These are phyloP conservation scores for Scorias spongiosa DNA, from an alignment of 2,329 filamentous ascomycete species.

Conservation along the genomic window DNA sequence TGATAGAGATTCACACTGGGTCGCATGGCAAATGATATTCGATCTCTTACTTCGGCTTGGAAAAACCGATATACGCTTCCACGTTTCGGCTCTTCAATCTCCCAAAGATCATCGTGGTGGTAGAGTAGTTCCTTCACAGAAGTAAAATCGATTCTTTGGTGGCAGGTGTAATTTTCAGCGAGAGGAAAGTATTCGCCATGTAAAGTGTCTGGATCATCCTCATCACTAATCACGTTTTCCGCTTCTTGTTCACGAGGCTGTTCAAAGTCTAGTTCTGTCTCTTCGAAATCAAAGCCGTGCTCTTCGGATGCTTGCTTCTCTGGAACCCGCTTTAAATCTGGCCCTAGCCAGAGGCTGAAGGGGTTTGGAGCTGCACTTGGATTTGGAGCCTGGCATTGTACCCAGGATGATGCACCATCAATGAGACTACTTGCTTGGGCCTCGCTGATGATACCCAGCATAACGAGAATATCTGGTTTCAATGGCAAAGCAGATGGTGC, in stretches of 20 bases:
- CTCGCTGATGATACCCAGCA: slow-evolving; percentile 43
- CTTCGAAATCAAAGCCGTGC: slow-evolving; percentile 40
- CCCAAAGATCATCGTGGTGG: slow-evolving; percentile 41
- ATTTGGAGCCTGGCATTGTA: slow-evolving; percentile 11
- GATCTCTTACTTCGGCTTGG: slow-evolving; percentile 37
- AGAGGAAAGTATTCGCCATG: slow-evolving; percentile 17
- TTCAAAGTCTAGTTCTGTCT: slow-evolving; percentile 46
- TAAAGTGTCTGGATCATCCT: slow-evolving; percentile 25
- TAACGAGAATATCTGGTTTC: slow-evolving; percentile 37
- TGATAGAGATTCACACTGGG: slow-evolving; percentile 36
- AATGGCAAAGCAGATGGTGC: slow-evolving; percentile 30
- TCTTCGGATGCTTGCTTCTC: slow-evolving; percentile 31
- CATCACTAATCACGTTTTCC: slow-evolving; percentile 33
- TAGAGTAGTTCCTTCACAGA: slow-evolving; percentile 19
- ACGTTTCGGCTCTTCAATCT: slow-evolving; percentile 40
- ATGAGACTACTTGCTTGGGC: slow-evolving; percentile 50
- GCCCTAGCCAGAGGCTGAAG: slow-evolving; percentile 44
- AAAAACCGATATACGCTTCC: slow-evolving; percentile 53
- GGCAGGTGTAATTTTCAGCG: slow-evolving; percentile 25
- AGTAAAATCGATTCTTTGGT: slow-evolving; percentile 11
- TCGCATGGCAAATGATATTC: slow-evolving; percentile 33
- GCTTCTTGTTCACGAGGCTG: slow-evolving; percentile 46
- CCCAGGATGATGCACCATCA: slow-evolving; percentile 29
- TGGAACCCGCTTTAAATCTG: slow-evolving; percentile 31
- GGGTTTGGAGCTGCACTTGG: slow-evolving; percentile 11